A percentile compares a stretch with the other conserved stretches of the same genome.
phyloP scores from a whole-genome alignment of 352 stramenopile species.

The Phytophthora ramorum region DNA sequence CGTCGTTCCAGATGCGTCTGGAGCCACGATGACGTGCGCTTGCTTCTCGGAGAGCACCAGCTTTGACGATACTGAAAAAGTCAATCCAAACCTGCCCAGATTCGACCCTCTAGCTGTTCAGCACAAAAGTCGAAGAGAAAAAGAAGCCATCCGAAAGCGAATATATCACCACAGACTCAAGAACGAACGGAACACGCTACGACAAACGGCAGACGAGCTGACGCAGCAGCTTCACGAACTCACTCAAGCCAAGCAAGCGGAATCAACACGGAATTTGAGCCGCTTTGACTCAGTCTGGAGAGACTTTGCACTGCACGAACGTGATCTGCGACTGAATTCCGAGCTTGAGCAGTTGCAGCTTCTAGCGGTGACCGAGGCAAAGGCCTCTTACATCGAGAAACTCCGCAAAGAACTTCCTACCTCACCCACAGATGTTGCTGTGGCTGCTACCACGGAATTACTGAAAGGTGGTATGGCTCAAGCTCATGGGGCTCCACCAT shows the following conservation, averaged over 20 bases:
- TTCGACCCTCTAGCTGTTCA: too few species aligned
- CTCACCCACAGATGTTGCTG: background rate
- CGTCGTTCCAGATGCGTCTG: too few species aligned
- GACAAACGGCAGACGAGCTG: conserved; percentile 16
- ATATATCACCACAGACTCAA: too few species aligned
- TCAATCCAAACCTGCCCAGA: too few species aligned
- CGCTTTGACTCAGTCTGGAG: conserved; percentile 11
- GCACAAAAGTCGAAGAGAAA: too few species aligned
- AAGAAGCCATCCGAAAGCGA: too few species aligned
- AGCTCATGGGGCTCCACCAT: conserved; percentile 7
- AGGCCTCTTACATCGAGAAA: conserved; percentile 18
- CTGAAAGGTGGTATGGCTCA: background rate
- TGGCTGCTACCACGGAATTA: background rate
- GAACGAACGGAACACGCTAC: too few species aligned
- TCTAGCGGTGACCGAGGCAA: conserved; percentile 8
- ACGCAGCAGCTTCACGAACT: conserved; percentile 11
- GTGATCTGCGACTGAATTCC: conserved; percentile 5
- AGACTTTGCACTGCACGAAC: conserved; percentile 12
- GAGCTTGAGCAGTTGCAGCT: conserved; percentile 23
- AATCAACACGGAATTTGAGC: background rate
- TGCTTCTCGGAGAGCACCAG: too few species aligned
- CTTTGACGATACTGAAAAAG: too few species aligned
- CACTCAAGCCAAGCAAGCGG: background rate
- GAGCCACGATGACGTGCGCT: too few species aligned
- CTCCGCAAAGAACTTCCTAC: conserved; percentile 14